phyloP scores from a whole-genome alignment of 2,329 filamentous ascomycete species.

The Cladosporium sp. region DNA sequence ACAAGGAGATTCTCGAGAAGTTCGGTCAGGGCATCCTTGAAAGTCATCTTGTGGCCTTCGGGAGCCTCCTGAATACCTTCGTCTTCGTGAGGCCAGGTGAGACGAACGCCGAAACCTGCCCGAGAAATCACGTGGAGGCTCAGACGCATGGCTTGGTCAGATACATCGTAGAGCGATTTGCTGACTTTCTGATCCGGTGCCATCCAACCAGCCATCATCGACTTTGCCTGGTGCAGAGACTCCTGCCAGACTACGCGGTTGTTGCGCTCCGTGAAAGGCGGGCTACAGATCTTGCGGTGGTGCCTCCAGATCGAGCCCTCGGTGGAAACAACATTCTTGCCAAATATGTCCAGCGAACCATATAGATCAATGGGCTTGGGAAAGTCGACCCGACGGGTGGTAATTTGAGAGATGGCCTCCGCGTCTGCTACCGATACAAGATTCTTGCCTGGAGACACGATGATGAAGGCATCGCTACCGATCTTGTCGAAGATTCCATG shows the following conservation, averaged over 20 bases:
- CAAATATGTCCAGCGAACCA: conserved; percentile 60
- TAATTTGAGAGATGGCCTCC: conserved; percentile 66
- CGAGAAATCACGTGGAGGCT: conserved; percentile 62
- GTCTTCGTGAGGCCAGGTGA: conserved; percentile 59
- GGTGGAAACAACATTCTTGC: conserved; percentile 69
- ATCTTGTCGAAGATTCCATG: conserved; percentile 59
- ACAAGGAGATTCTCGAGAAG: conserved; percentile 65
- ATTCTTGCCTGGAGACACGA: conserved; percentile 59
- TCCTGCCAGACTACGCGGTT: conserved; percentile 66
- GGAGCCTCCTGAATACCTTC: conserved; percentile 37
- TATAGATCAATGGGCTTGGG: conserved; percentile 67
- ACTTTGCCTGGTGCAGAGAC: conserved; percentile 62
- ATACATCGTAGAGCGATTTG: conserved; percentile 56
- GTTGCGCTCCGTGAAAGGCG: conserved; percentile 76
- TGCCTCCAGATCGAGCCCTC: conserved; percentile 70
- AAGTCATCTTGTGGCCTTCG: conserved; percentile 62
- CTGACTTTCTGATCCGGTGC: conserved; percentile 43
- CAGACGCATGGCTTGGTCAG: conserved; percentile 66
- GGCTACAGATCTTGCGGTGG: conserved; percentile 70
- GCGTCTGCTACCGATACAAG: conserved; percentile 62
- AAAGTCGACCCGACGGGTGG: conserved; percentile 67
- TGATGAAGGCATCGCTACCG: conserved; percentile 62
- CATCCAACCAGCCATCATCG: conserved; percentile 62
- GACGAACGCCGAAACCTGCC: conserved; percentile 68
- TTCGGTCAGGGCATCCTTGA: conserved; percentile 61